Percentiles rank a stretch among this genome's conserved stretches.
These are phyloP conservation scores for Sarocladium brachiariae DNA, from an alignment of 2,329 filamentous ascomycete species.

Conservation along the genomic window DNA sequence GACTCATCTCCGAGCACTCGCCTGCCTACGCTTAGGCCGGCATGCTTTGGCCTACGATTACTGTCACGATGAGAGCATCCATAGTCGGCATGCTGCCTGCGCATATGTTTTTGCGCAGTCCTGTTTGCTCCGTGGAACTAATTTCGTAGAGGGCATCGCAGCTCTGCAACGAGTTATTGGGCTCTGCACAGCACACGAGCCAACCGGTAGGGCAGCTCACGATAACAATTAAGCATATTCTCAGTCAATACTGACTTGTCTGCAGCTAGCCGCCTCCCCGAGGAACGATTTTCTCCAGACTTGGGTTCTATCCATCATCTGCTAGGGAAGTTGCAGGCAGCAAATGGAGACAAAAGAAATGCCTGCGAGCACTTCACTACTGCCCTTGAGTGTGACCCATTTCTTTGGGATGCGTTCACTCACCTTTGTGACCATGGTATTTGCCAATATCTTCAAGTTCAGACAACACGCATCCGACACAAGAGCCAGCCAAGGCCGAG, in stretches of 20 bases:
- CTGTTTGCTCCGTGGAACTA: constrained; percentile 12
- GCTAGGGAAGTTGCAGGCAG: constrained; percentile 15
- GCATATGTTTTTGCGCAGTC: constrained; percentile 15
- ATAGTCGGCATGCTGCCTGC: constrained; percentile 14
- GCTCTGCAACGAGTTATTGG: no score
- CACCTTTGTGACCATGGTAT: constrained; percentile 16
- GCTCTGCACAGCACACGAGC: no score
- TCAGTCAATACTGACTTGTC: constrained; percentile 10
- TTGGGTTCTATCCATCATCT: constrained; percentile 13
- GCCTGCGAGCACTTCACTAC: constrained; percentile 12
- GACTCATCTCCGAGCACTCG: constrained; percentile 15
- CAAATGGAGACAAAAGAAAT: constrained; percentile 14
- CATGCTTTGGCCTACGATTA: constrained; percentile 10
- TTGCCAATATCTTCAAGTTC: neutral
- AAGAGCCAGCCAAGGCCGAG: no score
- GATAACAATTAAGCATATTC: no score
- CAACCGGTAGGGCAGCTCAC: no score
- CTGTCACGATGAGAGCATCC: constrained; percentile 11
- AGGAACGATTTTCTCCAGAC: constrained; percentile 14
- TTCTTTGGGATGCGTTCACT: constrained; percentile 18
- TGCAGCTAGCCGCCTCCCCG: constrained; percentile 12
- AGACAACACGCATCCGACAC: no score
- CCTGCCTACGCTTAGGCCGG: constrained; percentile 14
- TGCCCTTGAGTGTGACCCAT: constrained; percentile 15
- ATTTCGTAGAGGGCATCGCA: constrained; percentile 13